Evolutionary conservation across 495 filamentous ascomycete genomes (phyloP).

Genomic region (Tuber indicum): DNA sequence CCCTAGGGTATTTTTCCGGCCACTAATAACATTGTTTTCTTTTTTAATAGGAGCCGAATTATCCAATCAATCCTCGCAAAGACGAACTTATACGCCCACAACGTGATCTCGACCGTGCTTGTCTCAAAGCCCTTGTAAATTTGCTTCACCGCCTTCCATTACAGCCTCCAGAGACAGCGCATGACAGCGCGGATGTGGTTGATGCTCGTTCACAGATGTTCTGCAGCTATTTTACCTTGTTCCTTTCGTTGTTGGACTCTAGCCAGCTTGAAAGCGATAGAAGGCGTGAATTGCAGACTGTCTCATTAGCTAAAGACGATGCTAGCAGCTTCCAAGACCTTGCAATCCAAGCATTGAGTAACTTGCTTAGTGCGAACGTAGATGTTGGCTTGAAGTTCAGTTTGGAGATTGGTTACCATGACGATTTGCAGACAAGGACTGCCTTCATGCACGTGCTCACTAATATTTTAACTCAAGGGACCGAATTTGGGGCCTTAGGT

Average conservation of each 20-base stretch:
- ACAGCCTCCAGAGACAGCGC: slow-evolving; percentile 57
- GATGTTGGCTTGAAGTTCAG: slow-evolving; percentile 62
- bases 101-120: slow-evolving; percentile 58
- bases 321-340: slow-evolving; percentile 51
- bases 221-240: slow-evolving; percentile 59
- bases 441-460: slow-evolving; percentile 62
- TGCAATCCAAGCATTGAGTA: slow-evolving; percentile 58
- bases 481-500: slow-evolving; percentile 59
- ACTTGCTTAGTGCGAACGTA: slow-evolving; percentile 61
- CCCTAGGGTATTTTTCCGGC: not conserved
- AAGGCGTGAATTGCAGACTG: slow-evolving; percentile 44
- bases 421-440: slow-evolving; percentile 59
- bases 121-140: slow-evolving; percentile 54
- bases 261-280: slow-evolving; percentile 48
- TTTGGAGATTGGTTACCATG: slow-evolving; percentile 59
- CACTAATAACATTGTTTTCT: not conserved
- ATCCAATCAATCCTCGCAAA: slow-evolving; percentile 34
- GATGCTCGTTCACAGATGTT: slow-evolving; percentile 61
- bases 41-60: not conserved
- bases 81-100: slow-evolving; percentile 53
- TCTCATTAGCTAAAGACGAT: slow-evolving; percentile 46
- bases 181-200: slow-evolving; percentile 53
- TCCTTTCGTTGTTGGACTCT: slow-evolving; percentile 55
- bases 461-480: slow-evolving; percentile 61
- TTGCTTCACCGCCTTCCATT: slow-evolving; percentile 59